Evolutionary conservation across 129 eudicot genomes (phyloP), one percentile per base, ranked within the genome.

Genomic region (Flaveria brownii): DNA sequence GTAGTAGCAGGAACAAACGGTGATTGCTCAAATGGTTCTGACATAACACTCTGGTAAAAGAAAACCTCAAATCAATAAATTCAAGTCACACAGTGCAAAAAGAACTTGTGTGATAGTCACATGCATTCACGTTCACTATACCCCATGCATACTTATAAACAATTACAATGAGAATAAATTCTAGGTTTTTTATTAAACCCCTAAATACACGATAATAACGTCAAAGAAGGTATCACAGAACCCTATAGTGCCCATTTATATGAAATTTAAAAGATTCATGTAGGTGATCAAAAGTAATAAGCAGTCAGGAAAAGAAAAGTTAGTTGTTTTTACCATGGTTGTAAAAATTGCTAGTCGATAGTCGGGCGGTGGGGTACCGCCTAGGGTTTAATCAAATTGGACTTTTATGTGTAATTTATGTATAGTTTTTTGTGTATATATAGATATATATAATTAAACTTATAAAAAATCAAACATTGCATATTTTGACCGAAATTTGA

Each of bases 1-100:
- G 85, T 79, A 28, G 81, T 82, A 72, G 88, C 80, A 60, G 93
- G 90, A 83, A 93, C 78, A 77, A 87, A 91, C 57, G 97, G 98
- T 1, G 91, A 85, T 45, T 90, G 90, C 78, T 94, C 98, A 82
- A 91, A 94, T 52, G 98, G 96, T 78, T 91, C 98, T 50, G 96
- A 71, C 57, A 82, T 87, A 59, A 87, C 98, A 87, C 86, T 87
- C 98, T 94, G 91, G 81, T 50, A 73, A 73, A 81, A 39, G 12
- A 68, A 76, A 78, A 3, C 26, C 61, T 55, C 9, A 60, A 70
- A 52, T 42, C 20, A 36, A 41, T 18, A 51, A 16, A 77, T n/a
- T 12, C 18, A 15, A 22, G 78, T 76, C 72, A 28, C 55, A 13
- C 56, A 73, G 45, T 45, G 78, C 74, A 16, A 49, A 71, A 80